These are phyloP conservation scores for Trichoderma lentiforme DNA, from an alignment of 2,329 filamentous ascomycete genomes.

Conservation along the genomic window DNA sequence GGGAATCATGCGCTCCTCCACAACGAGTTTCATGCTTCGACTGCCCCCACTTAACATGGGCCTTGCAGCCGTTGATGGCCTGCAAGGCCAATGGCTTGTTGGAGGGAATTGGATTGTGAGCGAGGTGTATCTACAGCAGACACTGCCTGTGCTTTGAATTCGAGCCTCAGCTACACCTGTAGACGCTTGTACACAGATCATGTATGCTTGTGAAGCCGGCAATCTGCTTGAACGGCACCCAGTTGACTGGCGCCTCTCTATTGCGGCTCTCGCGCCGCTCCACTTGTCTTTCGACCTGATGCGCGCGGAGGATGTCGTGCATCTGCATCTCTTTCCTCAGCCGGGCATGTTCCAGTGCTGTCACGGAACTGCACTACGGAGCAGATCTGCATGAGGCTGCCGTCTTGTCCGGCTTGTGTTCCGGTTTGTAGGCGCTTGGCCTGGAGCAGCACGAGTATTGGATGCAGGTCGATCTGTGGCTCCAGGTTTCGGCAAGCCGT, in stretches of 20 bases:
- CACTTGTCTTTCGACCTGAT: background rate
- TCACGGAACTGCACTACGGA: background rate
- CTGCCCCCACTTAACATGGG: constrained; percentile 5
- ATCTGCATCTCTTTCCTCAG: background rate
- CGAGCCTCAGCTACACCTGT: background rate
- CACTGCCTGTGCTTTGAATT: background rate
- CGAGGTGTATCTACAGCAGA: background rate
- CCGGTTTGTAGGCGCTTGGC: background rate
- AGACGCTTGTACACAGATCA: background rate
- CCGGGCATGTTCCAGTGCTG: background rate
- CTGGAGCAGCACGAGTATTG: background rate
- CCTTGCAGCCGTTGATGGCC: background rate
- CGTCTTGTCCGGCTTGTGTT: background rate
- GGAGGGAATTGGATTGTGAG: background rate
- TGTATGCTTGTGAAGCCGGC: background rate
- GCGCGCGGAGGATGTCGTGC: background rate
- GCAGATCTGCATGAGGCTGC: constrained; percentile 1
- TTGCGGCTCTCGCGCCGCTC: background rate
- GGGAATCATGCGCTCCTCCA: constrained; percentile 15
- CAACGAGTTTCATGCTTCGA: constrained; percentile 16
- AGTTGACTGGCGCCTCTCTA: background rate
- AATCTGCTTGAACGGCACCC: background rate
- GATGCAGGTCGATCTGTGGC: background rate
- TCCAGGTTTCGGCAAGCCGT: background rate
- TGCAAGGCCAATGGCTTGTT: background rate